Evolutionary conservation across 1,139 yeast genomes (phyloP), one percentile per base, ranked within the genome.

Genomic region (Scheffersomyces titani): DNA sequence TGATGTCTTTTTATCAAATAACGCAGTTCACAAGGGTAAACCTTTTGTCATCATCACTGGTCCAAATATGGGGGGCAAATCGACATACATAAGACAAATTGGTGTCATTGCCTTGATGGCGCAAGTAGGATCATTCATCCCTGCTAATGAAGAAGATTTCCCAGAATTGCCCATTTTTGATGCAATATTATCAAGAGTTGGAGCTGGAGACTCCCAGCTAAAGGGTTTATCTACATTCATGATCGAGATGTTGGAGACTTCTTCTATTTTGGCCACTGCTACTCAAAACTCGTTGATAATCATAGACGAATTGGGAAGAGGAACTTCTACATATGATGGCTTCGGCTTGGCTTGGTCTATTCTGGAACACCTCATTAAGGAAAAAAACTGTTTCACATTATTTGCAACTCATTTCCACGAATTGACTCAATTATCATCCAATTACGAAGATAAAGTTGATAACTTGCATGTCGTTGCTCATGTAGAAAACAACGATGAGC

Each of bases 331-430:
- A 0, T 94, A 93, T 70, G 99, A 94, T 73, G 99, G 99, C 0
- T 94, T 94, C 77, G 99, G 99, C 0, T 80, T 94, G 49, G 99
- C 99, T 0, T 94, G 97, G 96, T 88, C 98, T 0, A 94, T 94
- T 57, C 90, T 96, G 64, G 97, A 92, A 67, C 88, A 89, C 69
- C 86, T 94, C 59, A 88, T 94, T 2, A 79, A 78, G 44, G 78
- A 87, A 57, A 84, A 90, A 57, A 81, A 83, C 54, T 89, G 97
- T 61, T 92, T 92, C 71, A 85, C 97, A 0, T 70, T 94, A 59
- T 94, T 94, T 80, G 99, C 99, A 0, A 94, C 99, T 0, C 99
- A 94, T 77, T 94, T 94, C 81, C 98, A 94, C 71, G 99, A 94
- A 70, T 80, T 94, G 57, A 94, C 98, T 0, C 87, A 88, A 46